Evolutionary conservation across 192 early-diverging fungal species (phyloP), one percentile per base, ranked within the genome.

Genomic region (Backusella tuberculispora): DNA sequence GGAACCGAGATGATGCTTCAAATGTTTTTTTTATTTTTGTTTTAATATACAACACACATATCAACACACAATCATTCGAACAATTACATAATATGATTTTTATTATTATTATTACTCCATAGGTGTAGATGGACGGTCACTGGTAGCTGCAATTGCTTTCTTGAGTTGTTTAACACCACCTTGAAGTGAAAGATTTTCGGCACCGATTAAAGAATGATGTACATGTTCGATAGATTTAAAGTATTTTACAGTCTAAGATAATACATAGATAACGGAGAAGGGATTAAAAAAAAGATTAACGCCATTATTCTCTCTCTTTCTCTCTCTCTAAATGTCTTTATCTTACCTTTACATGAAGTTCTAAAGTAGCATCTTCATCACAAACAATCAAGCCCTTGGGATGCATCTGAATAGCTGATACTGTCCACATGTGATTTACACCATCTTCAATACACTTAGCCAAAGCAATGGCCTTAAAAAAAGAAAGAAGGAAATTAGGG

Each of bases 401-500:
- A 71, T 95, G 93, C 34, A 91, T 80, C 82, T 95, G 93, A 76
- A 95, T 92, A 50, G 93, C 93, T 38, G 91, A 93, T 34, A 95
- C 92, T n/a, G 92, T 94, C 91, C 91, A 94, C 92, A 94, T 92
- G 81, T 93, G 92, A 83, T 95, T 95, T 56, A 95, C 90, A 29
- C 92, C 84, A 72, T 85, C 88, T 77, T 90, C 93, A 75, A 95
- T 92, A 79, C 92, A 93, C 82, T 95, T 95, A 63, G 93, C 91
- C 56, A 95, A 84, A 21, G 93, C 93, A 71, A 76, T 71, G 17
- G n/a, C 53, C 69, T 70, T 26, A 26, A 60, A 60, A 26, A 40
- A 60, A 42, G 1, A 72, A 15, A 50, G 15, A 24, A 26, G 0
- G 12, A 5, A 7, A 37, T 42, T 44, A 29, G 24, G 6, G 6